A percentile compares a stretch with the other conserved stretches of the same genome.
phyloP scores from a whole-genome alignment of 129 eudicot species.

The Lactuca saligna region DNA sequence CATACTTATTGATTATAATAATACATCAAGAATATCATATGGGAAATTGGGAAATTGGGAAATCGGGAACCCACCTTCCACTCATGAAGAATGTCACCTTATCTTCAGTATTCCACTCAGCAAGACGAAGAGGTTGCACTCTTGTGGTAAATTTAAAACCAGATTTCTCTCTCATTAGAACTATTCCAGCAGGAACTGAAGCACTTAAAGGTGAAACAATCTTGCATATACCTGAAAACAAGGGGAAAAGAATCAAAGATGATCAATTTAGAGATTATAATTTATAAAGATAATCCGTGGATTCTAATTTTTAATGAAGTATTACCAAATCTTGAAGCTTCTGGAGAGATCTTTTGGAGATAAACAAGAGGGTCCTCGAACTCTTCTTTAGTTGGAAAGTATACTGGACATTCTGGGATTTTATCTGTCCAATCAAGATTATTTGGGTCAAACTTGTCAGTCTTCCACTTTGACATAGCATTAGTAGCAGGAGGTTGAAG shows the following conservation, averaged over 20 bases:
- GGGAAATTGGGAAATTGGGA: not conserved
- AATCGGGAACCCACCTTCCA: conserved; percentile 63
- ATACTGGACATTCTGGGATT: conserved; percentile 85
- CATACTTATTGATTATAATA: not conserved
- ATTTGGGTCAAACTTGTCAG: conserved; percentile 52
- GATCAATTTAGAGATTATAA: too few species aligned
- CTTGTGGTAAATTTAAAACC: conserved; percentile 94
- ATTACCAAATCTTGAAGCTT: conserved; percentile 93
- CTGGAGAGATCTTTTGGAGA: conserved; percentile 86
- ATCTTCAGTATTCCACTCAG: conserved; percentile 95
- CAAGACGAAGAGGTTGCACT: conserved; percentile 97
- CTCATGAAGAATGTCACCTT: conserved; percentile 95
- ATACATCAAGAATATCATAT: not conserved
- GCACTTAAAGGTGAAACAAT: conserved; percentile 91
- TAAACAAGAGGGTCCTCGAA: conserved; percentile 89
- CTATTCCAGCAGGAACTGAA: conserved; percentile 92
- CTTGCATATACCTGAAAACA: conserved; percentile 86
- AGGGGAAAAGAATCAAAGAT: not conserved
- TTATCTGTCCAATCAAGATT: conserved; percentile 68
- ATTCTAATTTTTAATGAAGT: not conserved
- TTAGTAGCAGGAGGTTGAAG: conserved; percentile 32
- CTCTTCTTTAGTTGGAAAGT: conserved; percentile 75
- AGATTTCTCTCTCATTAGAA: conserved; percentile 76
- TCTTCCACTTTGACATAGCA: conserved; percentile 49
- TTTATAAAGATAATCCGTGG: not conserved